Evolutionary conservation across 352 stramenopile genomes (phyloP), one percentile per base, ranked within the genome.

Genomic region (Phytophthora capsici): DNA sequence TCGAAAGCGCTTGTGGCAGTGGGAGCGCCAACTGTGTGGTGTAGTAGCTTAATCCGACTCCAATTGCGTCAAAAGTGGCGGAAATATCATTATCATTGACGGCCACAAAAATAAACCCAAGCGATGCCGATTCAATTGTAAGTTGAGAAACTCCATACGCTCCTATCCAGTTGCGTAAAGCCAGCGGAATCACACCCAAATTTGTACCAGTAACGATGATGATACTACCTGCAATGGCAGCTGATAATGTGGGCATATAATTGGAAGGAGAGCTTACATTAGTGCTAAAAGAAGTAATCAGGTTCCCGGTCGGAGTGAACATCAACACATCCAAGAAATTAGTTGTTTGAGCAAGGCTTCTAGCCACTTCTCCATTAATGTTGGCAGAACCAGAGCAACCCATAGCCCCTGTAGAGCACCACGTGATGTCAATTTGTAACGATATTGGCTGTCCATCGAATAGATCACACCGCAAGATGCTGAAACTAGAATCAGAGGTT

Each of bases 381-480:
- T 30, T 46, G 6, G 57, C 37, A 6, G 6, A 4, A 16, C 54
- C 37, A 44, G 25, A 63, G 26, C 66, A 82, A n/a, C 26, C 71
- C 22, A 48, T 19, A 17, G 48, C 13, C 37, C 41, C 52, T 3
- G 51, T 58, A 14, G 25, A 60, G 53, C 77, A 86, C n/a, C 78
- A 36, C 13, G 46, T 51, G 2, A 75, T 46, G 26, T 78, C 72
- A 25, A 86, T 38, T 12, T 71, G 55, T 16, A 80, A 54, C 25
- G 54, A 85, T 0, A 89, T 61, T 12, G 66, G 49, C 19, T 72
- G 69, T 32, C 71, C 66, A 36, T 90, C 81, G 8, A 90, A 55
- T 6, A 69, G 48, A 69, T 90, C 81, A 37, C 74, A 86, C 10
- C 81, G 81, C 52, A 90, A 58, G 37, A 34, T 71, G 8, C 67